Evolutionary conservation across 352 stramenopile species (phyloP).

Genomic region (Globisporangium canariense): DNA sequence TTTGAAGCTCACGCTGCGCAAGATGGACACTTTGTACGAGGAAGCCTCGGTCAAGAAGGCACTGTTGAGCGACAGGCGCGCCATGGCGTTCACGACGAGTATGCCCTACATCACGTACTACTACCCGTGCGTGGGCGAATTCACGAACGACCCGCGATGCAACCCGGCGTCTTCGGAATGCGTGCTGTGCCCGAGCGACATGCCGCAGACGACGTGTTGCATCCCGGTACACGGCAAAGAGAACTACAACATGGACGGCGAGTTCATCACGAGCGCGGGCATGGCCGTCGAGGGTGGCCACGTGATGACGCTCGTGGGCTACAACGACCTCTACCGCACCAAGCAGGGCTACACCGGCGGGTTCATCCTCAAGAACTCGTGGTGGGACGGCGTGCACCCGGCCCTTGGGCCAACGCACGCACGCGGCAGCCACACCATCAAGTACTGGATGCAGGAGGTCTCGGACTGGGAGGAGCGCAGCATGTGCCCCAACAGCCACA

Average conservation of each 20-base stretch:
- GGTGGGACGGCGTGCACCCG: slow-evolving; percentile 60
- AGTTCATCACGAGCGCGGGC: slow-evolving; percentile 50
- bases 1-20: slow-evolving; percentile 39
- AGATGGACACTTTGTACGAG: slow-evolving; percentile 46
- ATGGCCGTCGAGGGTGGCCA: slow-evolving; percentile 60
- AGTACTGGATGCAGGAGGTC: slow-evolving; percentile 75
- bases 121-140: slow-evolving; percentile 54
- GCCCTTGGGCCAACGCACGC: slow-evolving; percentile 53
- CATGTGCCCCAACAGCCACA: slow-evolving; percentile 72
- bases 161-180: slow-evolving; percentile 43
- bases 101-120: slow-evolving; percentile 62
- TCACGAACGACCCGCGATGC: slow-evolving; percentile 46
- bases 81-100: slow-evolving; percentile 53
- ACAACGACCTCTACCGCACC: slow-evolving; percentile 62
- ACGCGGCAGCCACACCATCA: slow-evolving; percentile 59
- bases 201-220: slow-evolving; percentile 54
- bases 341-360: slow-evolving; percentile 59
- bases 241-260: slow-evolving; percentile 68
- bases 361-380: slow-evolving; percentile 81
- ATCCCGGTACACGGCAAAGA: slow-evolving; percentile 35
- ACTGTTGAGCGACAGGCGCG: slow-evolving; percentile 33
- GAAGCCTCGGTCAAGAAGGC: slow-evolving; percentile 36
- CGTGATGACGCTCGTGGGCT: slow-evolving; percentile 68
- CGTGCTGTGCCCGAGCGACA: slow-evolving; percentile 46
- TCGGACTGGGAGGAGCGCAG: slow-evolving; percentile 63